Percentiles rank a stretch among this genome's conserved stretches.
phyloP scores from a whole-genome alignment of 73 alveolate genomes.

The Uronychia setigera region DNA sequence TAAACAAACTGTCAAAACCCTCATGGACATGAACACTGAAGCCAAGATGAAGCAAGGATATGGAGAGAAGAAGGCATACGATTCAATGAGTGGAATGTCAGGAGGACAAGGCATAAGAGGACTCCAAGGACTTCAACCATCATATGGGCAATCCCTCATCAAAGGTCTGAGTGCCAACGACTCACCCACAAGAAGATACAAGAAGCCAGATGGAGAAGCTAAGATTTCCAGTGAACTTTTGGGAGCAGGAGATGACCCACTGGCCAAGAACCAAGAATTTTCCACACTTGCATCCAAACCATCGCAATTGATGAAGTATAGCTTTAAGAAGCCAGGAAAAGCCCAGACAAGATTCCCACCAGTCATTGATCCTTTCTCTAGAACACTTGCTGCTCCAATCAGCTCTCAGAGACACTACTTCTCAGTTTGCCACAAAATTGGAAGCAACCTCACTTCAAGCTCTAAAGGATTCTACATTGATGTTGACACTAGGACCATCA shows the following conservation, averaged over 20 bases:
- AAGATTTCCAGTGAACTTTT: conserved; percentile 71
- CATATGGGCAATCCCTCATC: conserved; percentile 1
- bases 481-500: conserved; percentile 78
- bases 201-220: conserved; percentile 72
- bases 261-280: conserved; percentile 79
- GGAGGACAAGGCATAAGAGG: conserved; percentile 15
- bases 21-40: conserved; percentile 56
- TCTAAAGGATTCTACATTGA: conserved; percentile 87
- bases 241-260: conserved; percentile 93
- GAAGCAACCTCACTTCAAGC: conserved; percentile 80
- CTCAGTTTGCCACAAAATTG: conserved; percentile 87
- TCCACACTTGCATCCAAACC: conserved; percentile 84
- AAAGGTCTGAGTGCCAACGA: conserved; percentile 12
- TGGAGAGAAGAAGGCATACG: conserved; percentile 22
- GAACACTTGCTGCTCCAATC: conserved; percentile 97
- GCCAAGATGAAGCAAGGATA: conserved; percentile 2
- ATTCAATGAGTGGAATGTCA: background rate
- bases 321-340: conserved; percentile 83
- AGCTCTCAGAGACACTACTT: conserved; percentile 80
- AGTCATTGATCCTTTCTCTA: conserved; percentile 90
- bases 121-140: conserved; percentile 3
- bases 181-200: conserved; percentile 84
- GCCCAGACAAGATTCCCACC: conserved; percentile 94
- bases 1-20: conserved; percentile 70
- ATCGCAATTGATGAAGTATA: conserved; percentile 60